phyloP scores from a whole-genome alignment of 352 stramenopile species.

The Peronospora farinosa region DNA sequence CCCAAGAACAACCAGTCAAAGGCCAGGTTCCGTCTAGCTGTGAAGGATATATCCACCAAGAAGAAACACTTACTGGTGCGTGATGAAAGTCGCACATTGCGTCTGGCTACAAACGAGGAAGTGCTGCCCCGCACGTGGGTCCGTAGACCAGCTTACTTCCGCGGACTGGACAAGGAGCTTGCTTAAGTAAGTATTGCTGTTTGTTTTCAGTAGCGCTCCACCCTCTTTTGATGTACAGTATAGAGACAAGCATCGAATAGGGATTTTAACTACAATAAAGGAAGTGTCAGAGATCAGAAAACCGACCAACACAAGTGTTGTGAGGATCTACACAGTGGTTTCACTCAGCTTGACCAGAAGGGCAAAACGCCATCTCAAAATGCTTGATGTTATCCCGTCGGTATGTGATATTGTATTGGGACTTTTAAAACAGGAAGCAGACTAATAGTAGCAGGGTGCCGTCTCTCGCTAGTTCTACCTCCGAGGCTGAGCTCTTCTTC shows the following conservation, averaged over 20 bases:
- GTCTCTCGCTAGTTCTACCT: conserved; percentile 36
- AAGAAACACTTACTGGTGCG: conserved; percentile 73
- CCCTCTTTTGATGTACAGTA: conserved; percentile 16
- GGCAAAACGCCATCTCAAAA: neutral
- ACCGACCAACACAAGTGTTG: conserved; percentile 19
- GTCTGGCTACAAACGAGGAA: conserved; percentile 69
- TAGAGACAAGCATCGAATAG: conserved; percentile 23
- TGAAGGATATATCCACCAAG: conserved; percentile 80
- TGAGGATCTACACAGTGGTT: conserved; percentile 6
- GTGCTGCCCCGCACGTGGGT: conserved; percentile 78
- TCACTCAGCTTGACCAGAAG: neutral
- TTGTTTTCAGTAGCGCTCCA: conserved; percentile 22
- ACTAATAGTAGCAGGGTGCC: conserved; percentile 23
- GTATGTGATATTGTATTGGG: conserved; percentile 32
- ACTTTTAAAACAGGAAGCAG: conserved; percentile 26
- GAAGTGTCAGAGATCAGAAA: conserved; percentile 19
- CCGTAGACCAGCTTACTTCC: conserved; percentile 65
- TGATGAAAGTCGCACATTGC: conserved; percentile 45
- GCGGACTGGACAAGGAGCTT: conserved; percentile 53
- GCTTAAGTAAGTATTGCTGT: conserved; percentile 14
- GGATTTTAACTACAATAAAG: conserved; percentile 20
- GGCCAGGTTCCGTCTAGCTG: conserved; percentile 66
- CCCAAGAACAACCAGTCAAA: conserved; percentile 38
- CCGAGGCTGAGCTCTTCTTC: conserved; percentile 41
- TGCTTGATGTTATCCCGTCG: conserved; percentile 5